Conservation (phyloP, 257 asterid species). For the Lycium barbarum region DNA sequence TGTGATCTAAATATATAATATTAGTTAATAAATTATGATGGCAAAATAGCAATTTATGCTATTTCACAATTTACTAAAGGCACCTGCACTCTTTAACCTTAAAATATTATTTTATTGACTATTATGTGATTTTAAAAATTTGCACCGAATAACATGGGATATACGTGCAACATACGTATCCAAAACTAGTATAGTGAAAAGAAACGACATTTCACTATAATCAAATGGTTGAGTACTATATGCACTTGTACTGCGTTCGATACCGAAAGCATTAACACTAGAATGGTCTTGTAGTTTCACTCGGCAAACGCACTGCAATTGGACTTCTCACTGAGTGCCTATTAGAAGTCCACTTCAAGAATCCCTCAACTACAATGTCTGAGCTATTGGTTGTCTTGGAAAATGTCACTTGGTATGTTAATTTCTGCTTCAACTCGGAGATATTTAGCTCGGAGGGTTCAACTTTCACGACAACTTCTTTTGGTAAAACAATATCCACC, state of each 20-base stretch:
- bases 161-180: neutral
- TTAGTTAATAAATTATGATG: neutral
- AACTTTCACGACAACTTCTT: slow-evolving; percentile 39
- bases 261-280: too few species aligned
- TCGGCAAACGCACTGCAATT: neutral
- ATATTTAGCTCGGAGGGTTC: slow-evolving; percentile 39
- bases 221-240: neutral
- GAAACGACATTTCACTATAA: neutral
- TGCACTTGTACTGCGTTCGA: neutral
- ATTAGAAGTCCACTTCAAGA: slow-evolving; percentile 47
- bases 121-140: neutral
- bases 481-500: slow-evolving; percentile 36
- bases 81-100: neutral
- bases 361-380: slow-evolving; percentile 38
- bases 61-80: neutral
- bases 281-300: neutral
- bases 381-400: neutral
- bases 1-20: neutral
- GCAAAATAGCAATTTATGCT: neutral
- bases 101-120: neutral
- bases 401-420: slow-evolving; percentile 47
- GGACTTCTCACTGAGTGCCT: slow-evolving; percentile 50
- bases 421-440: slow-evolving; percentile 38
- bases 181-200: neutral
- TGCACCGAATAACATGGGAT: neutral